Percentiles rank a stretch among this genome's conserved stretches.
These are phyloP conservation scores for Cordyceps sp. DNA, from an alignment of 2,329 filamentous ascomycete genomes.

Conservation along the genomic window DNA sequence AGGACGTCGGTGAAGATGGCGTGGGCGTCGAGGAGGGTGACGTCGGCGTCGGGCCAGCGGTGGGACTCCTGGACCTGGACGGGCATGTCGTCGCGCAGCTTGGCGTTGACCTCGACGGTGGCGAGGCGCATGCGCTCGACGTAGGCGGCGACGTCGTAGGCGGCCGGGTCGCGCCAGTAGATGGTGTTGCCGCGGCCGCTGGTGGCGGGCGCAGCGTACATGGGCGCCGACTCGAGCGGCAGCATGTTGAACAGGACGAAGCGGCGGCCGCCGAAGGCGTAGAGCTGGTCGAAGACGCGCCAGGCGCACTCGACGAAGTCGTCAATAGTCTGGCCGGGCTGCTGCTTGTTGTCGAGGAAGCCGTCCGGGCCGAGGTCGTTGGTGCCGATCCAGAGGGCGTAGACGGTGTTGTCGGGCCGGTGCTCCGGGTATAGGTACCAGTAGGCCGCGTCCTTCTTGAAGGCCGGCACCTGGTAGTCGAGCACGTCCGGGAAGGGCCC, in stretches of 20 bases:
- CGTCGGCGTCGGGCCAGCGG: slow-evolving; percentile 38
- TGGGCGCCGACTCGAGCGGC: slow-evolving; percentile 49
- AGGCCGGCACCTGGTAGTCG: slow-evolving; percentile 43
- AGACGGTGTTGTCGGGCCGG: slow-evolving; percentile 45
- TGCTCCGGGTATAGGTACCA: slow-evolving; percentile 22
- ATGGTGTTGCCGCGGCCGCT: slow-evolving; percentile 6
- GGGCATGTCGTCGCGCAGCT: slow-evolving; percentile 32
- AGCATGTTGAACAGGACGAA: slow-evolving; percentile 58
- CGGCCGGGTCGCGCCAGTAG: slow-evolving; percentile 28
- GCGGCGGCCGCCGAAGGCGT: slow-evolving; percentile 47
- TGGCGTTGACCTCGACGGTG: slow-evolving; percentile 28
- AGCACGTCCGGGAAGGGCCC: slow-evolving; percentile 43
- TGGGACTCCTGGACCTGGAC: slow-evolving; percentile 24
- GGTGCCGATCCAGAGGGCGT: slow-evolving; percentile 66
- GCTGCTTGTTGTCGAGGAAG: slow-evolving; percentile 50
- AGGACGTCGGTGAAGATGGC: slow-evolving; percentile 48
- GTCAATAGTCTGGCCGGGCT: slow-evolving; percentile 38
- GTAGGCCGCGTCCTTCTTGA: slow-evolving; percentile 29
- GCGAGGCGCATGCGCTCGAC: slow-evolving; percentile 28
- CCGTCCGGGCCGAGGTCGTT: slow-evolving; percentile 56
- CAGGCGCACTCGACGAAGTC: slow-evolving; percentile 56
- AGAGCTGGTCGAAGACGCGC: slow-evolving; percentile 42
- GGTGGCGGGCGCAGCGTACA: slow-evolving; percentile 30
- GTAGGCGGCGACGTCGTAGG: slow-evolving; percentile 29
- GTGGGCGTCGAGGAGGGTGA: slow-evolving; percentile 54